Conservation (phyloP, 306 rosid species). For the Trifolium fragiferum region DNA sequence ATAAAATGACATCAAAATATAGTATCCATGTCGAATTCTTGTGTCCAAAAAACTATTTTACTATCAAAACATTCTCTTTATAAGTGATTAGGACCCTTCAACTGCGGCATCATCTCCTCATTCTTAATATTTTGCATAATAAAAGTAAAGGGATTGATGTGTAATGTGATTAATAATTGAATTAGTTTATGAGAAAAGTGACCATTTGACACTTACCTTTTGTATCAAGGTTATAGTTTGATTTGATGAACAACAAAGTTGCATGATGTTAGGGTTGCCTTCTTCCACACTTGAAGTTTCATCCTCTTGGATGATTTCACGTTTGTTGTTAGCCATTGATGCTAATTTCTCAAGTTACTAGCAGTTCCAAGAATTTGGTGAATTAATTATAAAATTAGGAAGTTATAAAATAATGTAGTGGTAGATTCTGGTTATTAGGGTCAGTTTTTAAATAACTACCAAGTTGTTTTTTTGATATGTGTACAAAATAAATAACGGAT, state of each 20-base stretch:
- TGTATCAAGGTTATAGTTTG: slow-evolving; percentile 22
- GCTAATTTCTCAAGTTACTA: neutral
- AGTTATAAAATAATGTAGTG: neutral
- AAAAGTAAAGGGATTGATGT: neutral
- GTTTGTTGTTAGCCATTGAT: slow-evolving; percentile 32
- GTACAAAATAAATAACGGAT: neutral
- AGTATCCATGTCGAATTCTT: neutral
- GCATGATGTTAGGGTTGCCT: slow-evolving; percentile 22
- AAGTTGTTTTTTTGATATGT: neutral
- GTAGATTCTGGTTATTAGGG: neutral
- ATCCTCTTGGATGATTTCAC: slow-evolving; percentile 17
- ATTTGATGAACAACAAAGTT: slow-evolving; percentile 37
- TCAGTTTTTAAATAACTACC: neutral
- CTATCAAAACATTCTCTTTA: neutral
- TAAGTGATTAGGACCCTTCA: too few relatives aligned
- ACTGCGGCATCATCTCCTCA: too few relatives aligned
- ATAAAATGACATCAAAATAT: neutral
- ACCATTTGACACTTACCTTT: slow-evolving; percentile 20
- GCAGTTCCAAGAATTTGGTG: neutral
- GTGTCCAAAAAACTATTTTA: neutral
- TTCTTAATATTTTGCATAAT: too few relatives aligned
- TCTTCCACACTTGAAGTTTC: slow-evolving; percentile 37
- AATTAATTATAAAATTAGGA: neutral
- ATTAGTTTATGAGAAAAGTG: neutral
- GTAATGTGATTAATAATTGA: neutral